These are phyloP conservation scores for Albugo candida DNA, from an alignment of 352 stramenopile species.

Conservation along the genomic window DNA sequence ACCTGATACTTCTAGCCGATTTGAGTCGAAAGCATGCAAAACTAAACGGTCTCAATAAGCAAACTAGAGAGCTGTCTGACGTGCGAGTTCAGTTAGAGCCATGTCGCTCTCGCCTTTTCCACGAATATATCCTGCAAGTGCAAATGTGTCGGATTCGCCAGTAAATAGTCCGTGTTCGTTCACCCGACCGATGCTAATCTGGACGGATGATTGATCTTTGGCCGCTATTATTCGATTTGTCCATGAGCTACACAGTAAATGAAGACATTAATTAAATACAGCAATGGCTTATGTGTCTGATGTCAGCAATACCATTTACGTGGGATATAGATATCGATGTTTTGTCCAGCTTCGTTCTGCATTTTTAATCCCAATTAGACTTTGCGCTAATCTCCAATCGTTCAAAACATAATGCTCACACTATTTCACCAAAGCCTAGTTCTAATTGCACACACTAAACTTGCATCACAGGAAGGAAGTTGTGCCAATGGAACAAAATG, in stretches of 20 bases:
- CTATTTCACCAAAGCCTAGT: background rate
- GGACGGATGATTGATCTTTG: conserved; percentile 95
- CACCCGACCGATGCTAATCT: conserved; percentile 96
- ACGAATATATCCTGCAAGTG: conserved; percentile 93
- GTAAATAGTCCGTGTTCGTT: conserved; percentile 94
- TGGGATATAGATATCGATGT: conserved; percentile 97
- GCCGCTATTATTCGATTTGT: conserved; percentile 95
- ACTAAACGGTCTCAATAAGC: background rate
- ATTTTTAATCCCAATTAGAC: conserved; percentile 35
- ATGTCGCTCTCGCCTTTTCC: conserved; percentile 90
- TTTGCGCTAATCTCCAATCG: background rate
- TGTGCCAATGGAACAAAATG: conserved; percentile 58
- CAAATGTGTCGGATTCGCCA: conserved; percentile 89
- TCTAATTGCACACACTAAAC: background rate
- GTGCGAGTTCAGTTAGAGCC: conserved; percentile 74
- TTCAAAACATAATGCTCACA: conserved; percentile 1
- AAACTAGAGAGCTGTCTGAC: conserved; percentile 64
- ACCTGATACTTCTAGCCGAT: too few species aligned
- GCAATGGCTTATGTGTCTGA: background rate
- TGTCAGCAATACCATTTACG: conserved; percentile 86
- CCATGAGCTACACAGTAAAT: conserved; percentile 74
- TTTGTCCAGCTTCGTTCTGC: conserved; percentile 95
- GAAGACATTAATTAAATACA: background rate
- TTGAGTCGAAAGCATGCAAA: background rate
- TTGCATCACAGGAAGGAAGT: background rate